These are phyloP conservation scores for Micractinium conductrix DNA, from an alignment of 139 green algal genomes.

Conservation along the genomic window DNA sequence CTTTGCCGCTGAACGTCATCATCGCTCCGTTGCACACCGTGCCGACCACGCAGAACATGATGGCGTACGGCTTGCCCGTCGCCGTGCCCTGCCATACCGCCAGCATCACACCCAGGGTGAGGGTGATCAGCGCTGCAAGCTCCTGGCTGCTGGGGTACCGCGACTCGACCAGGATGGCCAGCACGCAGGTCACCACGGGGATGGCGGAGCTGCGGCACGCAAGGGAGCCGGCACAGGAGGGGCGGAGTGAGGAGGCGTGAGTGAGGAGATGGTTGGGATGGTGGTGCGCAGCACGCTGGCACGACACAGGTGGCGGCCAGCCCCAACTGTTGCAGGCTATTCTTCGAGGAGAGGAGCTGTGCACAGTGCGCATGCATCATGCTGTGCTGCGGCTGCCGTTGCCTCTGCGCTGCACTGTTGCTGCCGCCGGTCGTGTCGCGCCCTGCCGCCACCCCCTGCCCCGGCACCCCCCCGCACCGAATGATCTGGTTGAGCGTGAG, in stretches of 20 bases:
- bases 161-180: conserved; percentile 59
- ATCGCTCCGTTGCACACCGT: conserved; percentile 65
- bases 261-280: too few relatives aligned
- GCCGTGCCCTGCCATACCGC: conserved; percentile 60
- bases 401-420: too few relatives aligned
- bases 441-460: too few relatives aligned
- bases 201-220: conserved; percentile 29
- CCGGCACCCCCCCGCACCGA: too few relatives aligned
- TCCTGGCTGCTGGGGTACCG: conserved; percentile 52
- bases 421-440: too few relatives aligned
- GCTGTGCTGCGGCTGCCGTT: too few relatives aligned
- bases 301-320: background rate
- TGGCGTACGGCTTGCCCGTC: conserved; percentile 43
- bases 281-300: background rate
- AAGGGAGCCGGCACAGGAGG: background rate
- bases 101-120: conserved; percentile 67
- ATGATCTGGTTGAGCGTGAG: conserved; percentile 75
- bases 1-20: conserved; percentile 61
- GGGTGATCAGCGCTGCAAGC: conserved; percentile 48
- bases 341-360: too few relatives aligned
- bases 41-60: conserved; percentile 57
- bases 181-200: conserved; percentile 60
- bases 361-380: too few relatives aligned
- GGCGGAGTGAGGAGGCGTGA: too few relatives aligned
- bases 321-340: too few relatives aligned